Evolutionary conservation across 2,329 filamentous ascomycete species (phyloP), one percentile per base, ranked within the genome.

Genomic region (Ceratocystis colombiana): DNA sequence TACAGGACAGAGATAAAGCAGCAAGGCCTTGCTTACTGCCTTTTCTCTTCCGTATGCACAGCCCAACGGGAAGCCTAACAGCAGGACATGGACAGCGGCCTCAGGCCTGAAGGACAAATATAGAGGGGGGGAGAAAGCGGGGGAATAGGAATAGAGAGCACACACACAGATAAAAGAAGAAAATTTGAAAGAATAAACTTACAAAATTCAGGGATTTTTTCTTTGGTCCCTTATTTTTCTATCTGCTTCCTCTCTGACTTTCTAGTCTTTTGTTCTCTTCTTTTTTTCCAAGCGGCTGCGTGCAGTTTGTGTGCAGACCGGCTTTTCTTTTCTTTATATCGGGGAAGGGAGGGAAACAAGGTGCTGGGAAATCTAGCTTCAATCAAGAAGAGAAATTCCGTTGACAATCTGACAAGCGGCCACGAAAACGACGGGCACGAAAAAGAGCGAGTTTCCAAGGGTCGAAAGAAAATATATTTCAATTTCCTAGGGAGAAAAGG

Each of bases 381-480:
- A 57, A 57, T 64, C 50, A 64, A 64, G 63, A 64, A 64, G 63
- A 64, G 61, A 62, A 41, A 62, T 62, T 62, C 48, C 33, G 63
- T 55, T 59, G 28, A 30, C 46, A 62, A 41, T 41, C 37, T 41
- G 37, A 41, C 37, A 12, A 41, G 37, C 37, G 37, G 37, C 37
- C 37, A 41, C 37, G 37, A 41, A 41, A 41, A 41, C 10, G 37
- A 41, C 37, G 37, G 37, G 37, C 37, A 41, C 37, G 37, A 41
- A 41, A 15, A 41, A 41, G 37, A 41, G 37, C 37, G 37, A 41
- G 37, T 41, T 41, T 62, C 61, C 37, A 62, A 62, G 20, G 37
- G 46, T 55, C 44, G 41, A 57, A 61, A 48, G 46, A 48, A 33
- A 28, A n/a, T 30, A 59, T 28, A 22, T 28, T 45, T 8, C 25